phyloP scores from a whole-genome alignment of 371 early-diverging fungal species.

The Apophysomyces ossiformis region DNA sequence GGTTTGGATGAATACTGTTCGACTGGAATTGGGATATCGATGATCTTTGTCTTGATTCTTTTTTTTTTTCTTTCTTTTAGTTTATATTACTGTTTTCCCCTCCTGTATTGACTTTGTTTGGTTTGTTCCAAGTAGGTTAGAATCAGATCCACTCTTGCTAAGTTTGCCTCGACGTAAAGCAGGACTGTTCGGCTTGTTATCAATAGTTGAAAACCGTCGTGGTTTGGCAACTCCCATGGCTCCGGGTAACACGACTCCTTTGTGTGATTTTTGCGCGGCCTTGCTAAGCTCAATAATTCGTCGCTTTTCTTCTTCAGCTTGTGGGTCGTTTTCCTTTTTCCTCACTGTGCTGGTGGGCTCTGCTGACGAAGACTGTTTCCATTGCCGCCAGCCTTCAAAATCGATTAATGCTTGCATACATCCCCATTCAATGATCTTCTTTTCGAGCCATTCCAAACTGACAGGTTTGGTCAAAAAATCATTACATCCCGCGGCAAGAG shows the following conservation, averaged over 20 bases:
- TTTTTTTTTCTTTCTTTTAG: constrained; percentile 11
- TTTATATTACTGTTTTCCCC: constrained; percentile 6
- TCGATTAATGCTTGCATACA: constrained; percentile 92
- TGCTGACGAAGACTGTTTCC: constrained; percentile 51
- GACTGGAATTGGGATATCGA: neutral
- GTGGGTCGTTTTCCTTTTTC: constrained; percentile 3
- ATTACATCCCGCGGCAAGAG: constrained; percentile 88
- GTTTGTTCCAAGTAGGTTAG: constrained; percentile 12
- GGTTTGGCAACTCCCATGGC: constrained; percentile 26
- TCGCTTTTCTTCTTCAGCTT: constrained; percentile 1
- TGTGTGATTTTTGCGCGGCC: constrained; percentile 10
- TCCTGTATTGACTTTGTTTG: constrained; percentile 2
- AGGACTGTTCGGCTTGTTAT: constrained; percentile 8
- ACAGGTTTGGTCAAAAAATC: constrained; percentile 91
- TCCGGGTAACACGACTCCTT: constrained; percentile 31
- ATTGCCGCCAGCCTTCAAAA: constrained; percentile 80
- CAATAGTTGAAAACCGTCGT: constrained; percentile 27
- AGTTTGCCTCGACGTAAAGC: constrained; percentile 8
- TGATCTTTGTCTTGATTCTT: neutral
- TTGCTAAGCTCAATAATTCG: constrained; percentile 1
- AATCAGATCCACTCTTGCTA: constrained; percentile 23
- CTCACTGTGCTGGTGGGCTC: constrained; percentile 2
- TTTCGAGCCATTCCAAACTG: constrained; percentile 80
- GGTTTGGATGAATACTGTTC: too few species aligned
- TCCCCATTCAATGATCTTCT: constrained; percentile 91